Percentiles rank a stretch among this genome's conserved stretches.
Evolutionary conservation across 164 flowering plant genomes (phyloP).

Genomic region (Magnolia changhungtana): DNA sequence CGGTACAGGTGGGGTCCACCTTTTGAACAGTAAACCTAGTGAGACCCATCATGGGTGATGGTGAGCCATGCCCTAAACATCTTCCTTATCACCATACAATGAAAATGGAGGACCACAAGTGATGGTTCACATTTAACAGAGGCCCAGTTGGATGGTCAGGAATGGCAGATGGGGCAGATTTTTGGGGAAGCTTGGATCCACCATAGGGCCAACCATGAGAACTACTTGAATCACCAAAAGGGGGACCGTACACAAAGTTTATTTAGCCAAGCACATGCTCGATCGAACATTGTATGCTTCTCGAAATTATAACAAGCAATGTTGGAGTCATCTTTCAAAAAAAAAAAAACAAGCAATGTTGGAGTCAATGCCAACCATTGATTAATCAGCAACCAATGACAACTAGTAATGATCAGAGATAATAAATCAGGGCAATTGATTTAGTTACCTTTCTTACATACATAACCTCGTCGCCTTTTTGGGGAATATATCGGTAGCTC

Average conservation of each 20-base stretch:
- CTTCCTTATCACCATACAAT: not conserved
- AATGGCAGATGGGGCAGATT: not conserved
- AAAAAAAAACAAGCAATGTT: not conserved
- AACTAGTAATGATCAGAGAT: not conserved
- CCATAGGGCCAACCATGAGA: not conserved
- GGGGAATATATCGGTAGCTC: constrained; percentile 87
- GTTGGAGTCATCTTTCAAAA: too few species aligned
- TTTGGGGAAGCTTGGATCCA: not conserved
- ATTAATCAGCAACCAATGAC: not conserved
- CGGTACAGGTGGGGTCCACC: not conserved
- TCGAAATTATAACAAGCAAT: not conserved
- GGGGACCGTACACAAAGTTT: too few species aligned
- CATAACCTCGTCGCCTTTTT: constrained; percentile 79
- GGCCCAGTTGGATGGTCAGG: not conserved
- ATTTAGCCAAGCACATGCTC: too few species aligned
- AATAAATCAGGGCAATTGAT: not conserved
- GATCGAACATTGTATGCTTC: not conserved
- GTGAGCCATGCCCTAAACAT: not conserved
- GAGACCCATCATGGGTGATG: not conserved
- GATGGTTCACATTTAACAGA: too few species aligned
- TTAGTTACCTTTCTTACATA: constrained; percentile 78
- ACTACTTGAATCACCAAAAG: too few species aligned
- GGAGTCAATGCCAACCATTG: too few species aligned
- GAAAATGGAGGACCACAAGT: too few species aligned
- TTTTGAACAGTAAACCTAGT: not conserved